phyloP scores from a whole-genome alignment of 2,329 filamentous ascomycete genomes.

The Colletotrichum sp. region DNA sequence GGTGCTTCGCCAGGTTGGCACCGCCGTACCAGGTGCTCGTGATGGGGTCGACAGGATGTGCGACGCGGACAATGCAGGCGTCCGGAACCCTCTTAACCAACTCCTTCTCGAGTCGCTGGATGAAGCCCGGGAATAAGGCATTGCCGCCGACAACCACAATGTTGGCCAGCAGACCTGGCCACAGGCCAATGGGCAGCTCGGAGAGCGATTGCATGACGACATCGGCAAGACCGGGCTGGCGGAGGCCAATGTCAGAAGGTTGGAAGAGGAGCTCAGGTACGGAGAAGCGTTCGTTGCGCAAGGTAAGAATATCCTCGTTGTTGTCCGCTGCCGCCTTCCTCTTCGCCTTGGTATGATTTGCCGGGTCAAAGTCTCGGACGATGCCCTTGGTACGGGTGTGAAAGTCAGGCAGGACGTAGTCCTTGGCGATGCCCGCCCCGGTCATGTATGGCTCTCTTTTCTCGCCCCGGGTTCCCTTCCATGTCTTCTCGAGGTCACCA shows the following conservation, averaged over 20 bases:
- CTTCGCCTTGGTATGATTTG: slow-evolving; percentile 57
- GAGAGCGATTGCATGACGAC: slow-evolving; percentile 81
- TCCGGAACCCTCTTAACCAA: slow-evolving; percentile 74
- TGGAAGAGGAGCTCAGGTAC: slow-evolving; percentile 91
- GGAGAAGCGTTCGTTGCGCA: slow-evolving; percentile 90
- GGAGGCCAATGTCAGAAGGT: slow-evolving; percentile 83
- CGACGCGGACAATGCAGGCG: slow-evolving; percentile 79
- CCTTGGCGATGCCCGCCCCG: slow-evolving; percentile 73
- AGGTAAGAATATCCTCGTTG: slow-evolving; percentile 80
- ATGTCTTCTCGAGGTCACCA: slow-evolving; percentile 78
- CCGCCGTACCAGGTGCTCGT: slow-evolving; percentile 86
- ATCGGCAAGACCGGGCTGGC: slow-evolving; percentile 81
- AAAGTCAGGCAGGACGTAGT: slow-evolving; percentile 91
- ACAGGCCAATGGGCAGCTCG: slow-evolving; percentile 78
- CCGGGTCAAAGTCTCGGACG: slow-evolving; percentile 78
- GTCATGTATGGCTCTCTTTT: slow-evolving; percentile 52
- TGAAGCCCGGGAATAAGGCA: slow-evolving; percentile 78
- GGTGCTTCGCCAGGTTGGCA: slow-evolving; percentile 75
- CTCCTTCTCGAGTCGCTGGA: slow-evolving; percentile 78
- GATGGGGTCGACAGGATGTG: slow-evolving; percentile 73
- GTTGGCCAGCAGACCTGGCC: slow-evolving; percentile 84
- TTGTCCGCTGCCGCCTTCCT: slow-evolving; percentile 45
- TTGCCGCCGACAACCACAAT: slow-evolving; percentile 90
- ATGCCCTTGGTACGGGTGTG: slow-evolving; percentile 67
- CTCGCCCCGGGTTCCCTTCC: slow-evolving; percentile 76